Evolutionary conservation across 805 yeast genomes (phyloP).

Genomic region (Ogataea chonburiensis): DNA sequence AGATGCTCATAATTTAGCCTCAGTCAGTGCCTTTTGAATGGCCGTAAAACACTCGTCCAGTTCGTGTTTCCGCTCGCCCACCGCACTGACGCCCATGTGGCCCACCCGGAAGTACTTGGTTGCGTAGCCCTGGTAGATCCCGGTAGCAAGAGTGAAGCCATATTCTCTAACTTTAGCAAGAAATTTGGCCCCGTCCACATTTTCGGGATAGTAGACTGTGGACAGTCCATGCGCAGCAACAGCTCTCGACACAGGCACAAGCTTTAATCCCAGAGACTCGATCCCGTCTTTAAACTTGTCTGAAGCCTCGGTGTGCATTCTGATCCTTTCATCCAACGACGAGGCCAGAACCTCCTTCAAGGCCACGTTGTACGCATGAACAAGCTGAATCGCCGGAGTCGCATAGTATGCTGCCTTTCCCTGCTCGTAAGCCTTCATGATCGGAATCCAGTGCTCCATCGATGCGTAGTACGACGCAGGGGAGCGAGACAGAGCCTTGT

Average conservation of each 20-base stretch:
- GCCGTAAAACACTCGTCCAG: slow-evolving; percentile 48
- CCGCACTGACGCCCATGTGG: slow-evolving; percentile 87
- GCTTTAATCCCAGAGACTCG: slow-evolving; percentile 59
- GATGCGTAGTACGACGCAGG: slow-evolving; percentile 64
- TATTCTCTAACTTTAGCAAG: slow-evolving; percentile 55
- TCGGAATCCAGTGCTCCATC: slow-evolving; percentile 81
- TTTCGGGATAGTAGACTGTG: slow-evolving; percentile 80
- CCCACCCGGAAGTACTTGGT: slow-evolving; percentile 90
- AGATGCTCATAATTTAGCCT: slow-evolving; percentile 15
- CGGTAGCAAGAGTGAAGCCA: slow-evolving; percentile 84
- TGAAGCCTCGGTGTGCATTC: slow-evolving; percentile 61
- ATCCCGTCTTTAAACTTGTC: slow-evolving; percentile 60
- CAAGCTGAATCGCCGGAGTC: slow-evolving; percentile 91
- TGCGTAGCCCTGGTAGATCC: slow-evolving; percentile 78
- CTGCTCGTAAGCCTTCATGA: slow-evolving; percentile 81
- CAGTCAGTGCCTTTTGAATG: slow-evolving; percentile 41
- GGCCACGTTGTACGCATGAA: slow-evolving; percentile 78
- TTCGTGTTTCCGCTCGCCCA: slow-evolving; percentile 54
- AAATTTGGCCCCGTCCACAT: slow-evolving; percentile 65
- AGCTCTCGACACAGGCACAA: slow-evolving; percentile 56
- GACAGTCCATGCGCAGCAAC: slow-evolving; percentile 87
- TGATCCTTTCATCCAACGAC: slow-evolving; percentile 59
- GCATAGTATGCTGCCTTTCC: slow-evolving; percentile 85
- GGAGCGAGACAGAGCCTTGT: slow-evolving; percentile 50
- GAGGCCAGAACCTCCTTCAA: slow-evolving; percentile 60